Evolutionary conservation across 2,329 filamentous ascomycete species (phyloP), one percentile per base, ranked within the genome.

Genomic region (Rhynchosporium graminicola): DNA sequence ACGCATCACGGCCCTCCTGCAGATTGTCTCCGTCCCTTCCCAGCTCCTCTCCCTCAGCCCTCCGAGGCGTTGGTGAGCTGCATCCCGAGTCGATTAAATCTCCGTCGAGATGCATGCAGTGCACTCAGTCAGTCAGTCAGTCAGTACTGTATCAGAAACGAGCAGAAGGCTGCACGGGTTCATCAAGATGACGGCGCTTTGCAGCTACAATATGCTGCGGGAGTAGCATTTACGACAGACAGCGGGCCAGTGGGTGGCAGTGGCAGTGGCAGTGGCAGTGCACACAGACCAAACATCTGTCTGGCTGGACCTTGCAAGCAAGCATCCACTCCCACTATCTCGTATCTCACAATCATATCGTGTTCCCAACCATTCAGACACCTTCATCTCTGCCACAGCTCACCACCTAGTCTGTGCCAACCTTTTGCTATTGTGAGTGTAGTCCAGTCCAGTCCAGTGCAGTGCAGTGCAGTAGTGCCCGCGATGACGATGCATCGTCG

Each of bases 171-270:
- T 56, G 51, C 61, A 63, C 57, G 57, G 20, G 45, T 60, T 56
- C 61, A 38, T 63, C 51, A n/a, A n/a, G 48, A 60, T 60, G 61
- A 63, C 61, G 61, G 59, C 43, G 57, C 57, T 54, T 51, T 47
- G 38, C 61, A 60, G 20, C 20, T 20, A 20, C 20, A 42, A 20
- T 6, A 2, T 15, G 29, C 15, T 48, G 42, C 58, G 50, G 58
- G 42, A 54, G 57, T 20, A 51, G 33, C 52, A 31, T 55, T 45
- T 28, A 20, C 51, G 51, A 61, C 60, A 57, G 51, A 61, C 60
- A 57, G 57, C 61, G 61, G 50, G 40, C 13, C 54, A 46, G 40
- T 57, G 54, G 40, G 28, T 40, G 45, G 3, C n/a, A n/a, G n/a
- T n/a, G n/a, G n/a, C 33, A 20, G 54, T 57, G 28, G 43, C 26